Evolutionary conservation across 768 basidiomycete species (phyloP).

Genomic region (Russula foetens): DNA sequence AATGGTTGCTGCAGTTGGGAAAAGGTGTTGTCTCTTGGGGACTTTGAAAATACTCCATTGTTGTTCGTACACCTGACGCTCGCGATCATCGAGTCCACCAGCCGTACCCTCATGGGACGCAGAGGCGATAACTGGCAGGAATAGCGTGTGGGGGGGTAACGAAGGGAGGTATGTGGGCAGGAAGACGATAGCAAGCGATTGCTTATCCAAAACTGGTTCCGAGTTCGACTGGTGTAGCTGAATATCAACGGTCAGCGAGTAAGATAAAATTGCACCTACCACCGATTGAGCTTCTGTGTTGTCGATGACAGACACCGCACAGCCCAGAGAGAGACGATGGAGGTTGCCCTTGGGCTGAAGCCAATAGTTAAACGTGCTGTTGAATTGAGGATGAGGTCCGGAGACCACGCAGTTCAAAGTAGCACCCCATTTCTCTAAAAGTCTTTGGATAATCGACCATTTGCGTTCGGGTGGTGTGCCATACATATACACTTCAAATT

Average conservation of each 20-base stretch:
- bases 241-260: constrained; percentile 30
- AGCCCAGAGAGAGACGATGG: constrained; percentile 25
- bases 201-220: constrained; percentile 32
- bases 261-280: constrained; percentile 29
- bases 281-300: constrained; percentile 29
- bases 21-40: constrained; percentile 22
- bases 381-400: constrained; percentile 20
- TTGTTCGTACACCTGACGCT: constrained; percentile 27
- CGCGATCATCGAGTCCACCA: constrained; percentile 17
- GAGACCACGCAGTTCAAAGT: constrained; percentile 27
- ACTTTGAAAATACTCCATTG: constrained; percentile 27
- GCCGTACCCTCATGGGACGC: constrained; percentile 20
- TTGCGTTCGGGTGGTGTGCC: constrained; percentile 51
- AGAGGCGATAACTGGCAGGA: constrained; percentile 46
- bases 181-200: constrained; percentile 62
- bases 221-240: constrained; percentile 35
- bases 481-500: constrained; percentile 61
- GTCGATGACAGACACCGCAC: constrained; percentile 33
- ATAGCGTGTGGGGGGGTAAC: constrained; percentile 36
- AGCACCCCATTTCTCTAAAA: constrained; percentile 47
- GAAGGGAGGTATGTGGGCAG: constrained; percentile 41
- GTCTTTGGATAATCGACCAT: constrained; percentile 50
- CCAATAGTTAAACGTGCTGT: constrained; percentile 19
- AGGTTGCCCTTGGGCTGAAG: constrained; percentile 26
- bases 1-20: constrained; percentile 25